phyloP scores from a whole-genome alignment of 371 early-diverging fungal species.

The Catenaria anguillulae region DNA sequence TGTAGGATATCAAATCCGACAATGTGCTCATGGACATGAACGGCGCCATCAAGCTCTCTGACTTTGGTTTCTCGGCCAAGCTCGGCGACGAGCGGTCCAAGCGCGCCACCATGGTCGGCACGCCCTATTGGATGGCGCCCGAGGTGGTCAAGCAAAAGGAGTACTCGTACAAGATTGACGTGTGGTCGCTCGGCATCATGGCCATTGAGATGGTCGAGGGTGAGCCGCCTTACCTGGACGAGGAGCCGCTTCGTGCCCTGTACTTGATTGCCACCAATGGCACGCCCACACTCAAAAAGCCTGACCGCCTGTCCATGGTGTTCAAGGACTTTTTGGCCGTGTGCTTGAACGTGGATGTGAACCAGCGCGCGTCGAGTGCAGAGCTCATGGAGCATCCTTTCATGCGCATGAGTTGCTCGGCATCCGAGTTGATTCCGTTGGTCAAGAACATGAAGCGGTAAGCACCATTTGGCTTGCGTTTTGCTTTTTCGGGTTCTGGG shows the following conservation, averaged over 20 bases:
- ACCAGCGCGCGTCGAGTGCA: conserved; percentile 63
- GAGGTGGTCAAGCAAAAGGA: conserved; percentile 83
- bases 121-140: conserved; percentile 72
- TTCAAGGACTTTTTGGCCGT: conserved; percentile 76
- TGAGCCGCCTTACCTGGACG: conserved; percentile 93
- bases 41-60: conserved; percentile 17
- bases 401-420: too few relatives aligned
- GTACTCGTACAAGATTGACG: conserved; percentile 79
- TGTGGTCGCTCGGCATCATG: conserved; percentile 90
- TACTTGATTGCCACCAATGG: conserved; percentile 91
- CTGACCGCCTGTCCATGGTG: conserved; percentile 62
- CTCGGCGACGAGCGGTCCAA: conserved; percentile 66
- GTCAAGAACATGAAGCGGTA: too few relatives aligned
- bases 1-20: conserved; percentile 96
- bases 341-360: conserved; percentile 78
- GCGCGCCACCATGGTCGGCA: conserved; percentile 94
- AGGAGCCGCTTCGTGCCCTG: conserved; percentile 83
- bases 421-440: too few relatives aligned
- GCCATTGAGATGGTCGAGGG: conserved; percentile 97
- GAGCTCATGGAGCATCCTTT: conserved; percentile 71
- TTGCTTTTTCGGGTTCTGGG: too few relatives aligned
- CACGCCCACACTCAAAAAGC: conserved; percentile 79
- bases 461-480: too few relatives aligned
- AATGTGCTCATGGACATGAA: conserved; percentile 25
- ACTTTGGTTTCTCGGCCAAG: conserved; percentile 94